Base-by-base conservation (phyloP, 2,329 filamentous ascomycete genomes). In the Pseudogymnoascus sp. region DNA sequence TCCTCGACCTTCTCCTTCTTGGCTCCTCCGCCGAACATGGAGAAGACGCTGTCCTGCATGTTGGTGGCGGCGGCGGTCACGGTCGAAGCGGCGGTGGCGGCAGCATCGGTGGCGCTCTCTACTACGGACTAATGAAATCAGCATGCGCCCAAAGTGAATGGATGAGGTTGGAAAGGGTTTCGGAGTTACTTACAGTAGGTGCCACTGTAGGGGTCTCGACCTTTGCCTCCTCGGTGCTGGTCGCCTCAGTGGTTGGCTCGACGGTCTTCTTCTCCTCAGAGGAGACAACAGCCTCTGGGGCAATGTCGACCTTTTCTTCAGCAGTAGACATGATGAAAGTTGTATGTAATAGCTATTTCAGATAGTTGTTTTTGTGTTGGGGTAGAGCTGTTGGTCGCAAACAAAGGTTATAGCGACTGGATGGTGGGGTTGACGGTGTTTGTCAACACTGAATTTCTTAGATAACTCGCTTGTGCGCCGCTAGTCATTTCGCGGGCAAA, bases 1-100 rank as follows among this genome's bases (percentile, higher is more conserved):
- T 88, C 87, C 67, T 87, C 86, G 84, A 95, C 96, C 84, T 91
- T 93, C 81, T 95, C 91, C 83, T 96, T 97, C 86, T 96, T 96
- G 66, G 90, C 90, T 67, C 95, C 95, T 68, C 95, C 95, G 71
- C 95, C 95, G 75, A 99, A 99, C 95, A 99, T 97, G 78, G 91
- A 93, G 82, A 97, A 97, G 68, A 97, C 90, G 70, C 84, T 82
- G 7, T 85, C 85, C 16, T 82, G 81, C 67, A 80, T 84, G 63
- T 83, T 79, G 64, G 80, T 76, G 31, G 56, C 46, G 42, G 38
- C 40, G 12, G 40, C 63, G 46, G 74, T 73, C 36, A 79, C 78
- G 66, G 76, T 76, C 53, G 72, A 70, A 61, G 75, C 72, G 59
- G 76, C 74, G 63, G 75, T 70, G 60, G 72, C 69, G 25, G 70